These are phyloP conservation scores for Citrus glauca DNA, from an alignment of 345 rosid genomes.

Conservation along the genomic window DNA sequence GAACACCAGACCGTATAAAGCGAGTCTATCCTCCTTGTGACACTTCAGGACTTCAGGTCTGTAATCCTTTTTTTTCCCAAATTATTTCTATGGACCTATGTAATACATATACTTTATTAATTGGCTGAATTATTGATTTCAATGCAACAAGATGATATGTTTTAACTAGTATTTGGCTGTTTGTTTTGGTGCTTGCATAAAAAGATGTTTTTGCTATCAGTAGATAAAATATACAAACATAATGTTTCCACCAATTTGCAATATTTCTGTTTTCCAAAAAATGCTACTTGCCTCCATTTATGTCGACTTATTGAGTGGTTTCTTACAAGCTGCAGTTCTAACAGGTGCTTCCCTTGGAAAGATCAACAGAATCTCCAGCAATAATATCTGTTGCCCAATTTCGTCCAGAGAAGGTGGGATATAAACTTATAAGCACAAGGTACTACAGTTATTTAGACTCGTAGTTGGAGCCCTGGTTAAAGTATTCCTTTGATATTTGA, in stretches of 20 bases:
- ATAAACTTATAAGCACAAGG: constrained; percentile 29
- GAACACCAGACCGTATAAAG: constrained; percentile 56
- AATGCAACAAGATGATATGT: neutral
- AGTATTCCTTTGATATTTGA: constrained; percentile 16
- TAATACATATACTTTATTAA: neutral
- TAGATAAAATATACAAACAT: no score
- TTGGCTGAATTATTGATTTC: neutral
- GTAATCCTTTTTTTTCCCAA: neutral
- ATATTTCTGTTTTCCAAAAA: neutral
- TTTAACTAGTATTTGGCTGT: neutral
- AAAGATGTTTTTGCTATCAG: neutral
- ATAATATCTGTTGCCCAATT: constrained; percentile 92
- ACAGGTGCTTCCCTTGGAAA: constrained; percentile 76
- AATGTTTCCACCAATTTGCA: neutral
- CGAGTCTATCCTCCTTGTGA: constrained; percentile 95
- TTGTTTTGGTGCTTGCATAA: neutral
- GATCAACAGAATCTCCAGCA: constrained; percentile 51
- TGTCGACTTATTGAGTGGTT: neutral
- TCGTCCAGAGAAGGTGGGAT: constrained; percentile 99
- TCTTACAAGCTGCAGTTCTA: constrained; percentile 12
- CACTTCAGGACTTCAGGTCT: constrained; percentile 93
- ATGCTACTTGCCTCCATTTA: neutral
- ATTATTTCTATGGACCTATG: neutral
- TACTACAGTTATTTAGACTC: constrained; percentile 30
- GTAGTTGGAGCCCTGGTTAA: constrained; percentile 14